These are phyloP conservation scores for Penicillium vulpinum DNA, from an alignment of 2,329 filamentous ascomycete genomes.

Conservation along the genomic window DNA sequence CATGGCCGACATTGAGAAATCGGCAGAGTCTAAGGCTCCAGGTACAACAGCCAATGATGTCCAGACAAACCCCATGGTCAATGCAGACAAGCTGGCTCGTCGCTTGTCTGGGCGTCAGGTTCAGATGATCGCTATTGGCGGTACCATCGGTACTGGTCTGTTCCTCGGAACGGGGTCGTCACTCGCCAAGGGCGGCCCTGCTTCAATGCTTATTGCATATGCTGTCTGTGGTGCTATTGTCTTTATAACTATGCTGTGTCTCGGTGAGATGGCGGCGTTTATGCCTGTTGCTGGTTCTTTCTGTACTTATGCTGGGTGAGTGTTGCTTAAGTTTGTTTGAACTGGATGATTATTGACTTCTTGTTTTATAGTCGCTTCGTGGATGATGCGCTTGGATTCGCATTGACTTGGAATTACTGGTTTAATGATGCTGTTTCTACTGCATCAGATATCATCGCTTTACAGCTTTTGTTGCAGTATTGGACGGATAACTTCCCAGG, in stretches of 20 bases:
- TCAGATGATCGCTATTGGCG: slow-evolving; percentile 63
- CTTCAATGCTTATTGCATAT: slow-evolving; percentile 59
- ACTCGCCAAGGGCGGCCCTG: slow-evolving; percentile 60
- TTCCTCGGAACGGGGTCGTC: slow-evolving; percentile 64
- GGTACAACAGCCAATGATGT: slow-evolving; percentile 12
- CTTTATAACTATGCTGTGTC: slow-evolving; percentile 58
- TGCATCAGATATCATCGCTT: slow-evolving; percentile 60
- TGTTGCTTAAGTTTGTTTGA: neutral
- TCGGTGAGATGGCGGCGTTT: slow-evolving; percentile 63
- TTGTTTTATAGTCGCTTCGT: slow-evolving; percentile 40
- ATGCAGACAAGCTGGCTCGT: slow-evolving; percentile 54
- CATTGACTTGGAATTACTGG: slow-evolving; percentile 55
- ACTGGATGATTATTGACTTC: slow-evolving; percentile 6
- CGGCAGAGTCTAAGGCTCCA: slow-evolving; percentile 13
- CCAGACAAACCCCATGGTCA: slow-evolving; percentile 22
- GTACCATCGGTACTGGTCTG: slow-evolving; percentile 55
- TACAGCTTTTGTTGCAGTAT: slow-evolving; percentile 61
- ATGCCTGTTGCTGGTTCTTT: slow-evolving; percentile 57
- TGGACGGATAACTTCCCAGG: slow-evolving; percentile 65
- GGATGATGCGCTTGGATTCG: slow-evolving; percentile 47
- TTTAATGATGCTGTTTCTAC: slow-evolving; percentile 65
- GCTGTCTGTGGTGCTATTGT: slow-evolving; percentile 59
- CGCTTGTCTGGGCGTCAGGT: slow-evolving; percentile 63
- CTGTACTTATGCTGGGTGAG: slow-evolving; percentile 56
- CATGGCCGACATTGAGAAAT: slow-evolving; percentile 30